Evolutionary conservation across 2,329 filamentous ascomycete species (phyloP), one percentile per base, ranked within the genome.

Genomic region (Periglandula ipomoeae): DNA sequence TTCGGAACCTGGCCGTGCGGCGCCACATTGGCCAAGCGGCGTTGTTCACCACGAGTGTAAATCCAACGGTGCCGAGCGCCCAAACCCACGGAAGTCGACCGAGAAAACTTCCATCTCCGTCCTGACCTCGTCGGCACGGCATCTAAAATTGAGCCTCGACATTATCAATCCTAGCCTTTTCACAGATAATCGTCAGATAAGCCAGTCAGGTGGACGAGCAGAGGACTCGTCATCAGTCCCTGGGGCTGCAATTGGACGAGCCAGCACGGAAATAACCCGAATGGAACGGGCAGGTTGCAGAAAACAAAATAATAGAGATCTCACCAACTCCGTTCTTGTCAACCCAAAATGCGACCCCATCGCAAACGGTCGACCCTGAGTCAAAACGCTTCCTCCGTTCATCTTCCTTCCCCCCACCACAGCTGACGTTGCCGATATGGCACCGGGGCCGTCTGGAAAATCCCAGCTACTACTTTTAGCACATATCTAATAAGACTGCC

Each of bases 71-170:
- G 37, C 40, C 46, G 24, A 37, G 17, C 39, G 46, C 46, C 39
- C 24, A 48, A 39, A 22, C 26, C 35, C n/a, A 40, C 52, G 48
- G 46, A 54, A 52, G 50, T 52, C 48, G 50, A 46, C 52, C 48
- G 50, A 52, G 46, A 32, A 15, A 32, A 15, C n/a, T n/a, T 11
- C 6, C 30, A 32, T 32, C 6, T 32, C 30, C 30, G 30, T 32
- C 10, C 15, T 32, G 13, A 15, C 30, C 30, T 32, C 30, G 8
- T 7, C 6, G n/a, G 8, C 6, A 4, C 9, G 9, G 30, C 30
- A 11, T 32, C 30, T 32, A n/a, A n/a, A n/a, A n/a, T n/a, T n/a
- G 30, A 32, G 15, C 27, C 9, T 22, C 17, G 5, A 37, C 17
- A 11, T 37, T 20, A n/a, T 8, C 34, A 37, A 37, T 37, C 11